Base-by-base conservation (phyloP, 768 basidiomycete species). In the Neoboletus magnificus region DNA sequence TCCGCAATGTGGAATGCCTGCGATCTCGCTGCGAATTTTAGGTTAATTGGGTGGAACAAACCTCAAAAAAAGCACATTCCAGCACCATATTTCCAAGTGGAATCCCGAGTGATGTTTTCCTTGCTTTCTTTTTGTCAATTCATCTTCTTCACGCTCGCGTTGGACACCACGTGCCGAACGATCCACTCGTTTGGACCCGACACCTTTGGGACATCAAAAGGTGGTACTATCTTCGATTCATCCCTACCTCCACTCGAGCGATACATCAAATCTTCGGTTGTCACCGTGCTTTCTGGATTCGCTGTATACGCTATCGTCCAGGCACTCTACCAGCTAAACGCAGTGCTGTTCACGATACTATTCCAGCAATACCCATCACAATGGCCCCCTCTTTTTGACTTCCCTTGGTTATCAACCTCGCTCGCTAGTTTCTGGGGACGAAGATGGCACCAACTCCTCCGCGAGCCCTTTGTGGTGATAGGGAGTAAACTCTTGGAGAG, bases 391-490 rank as follows among this genome's bases (percentile, higher is more conserved):
- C 55, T 82, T 23, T 86, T 87, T 66, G 72, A 80, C 51, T 48
- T 70, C 7, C 88, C 87, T 5, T 88, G 80, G 79, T 40, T 65
- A 10, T 66, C 82, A 0, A 82, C 81, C 4, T 87, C 85, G 5
- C 68, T 89, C n/a, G 67, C 72, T 37, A 78, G 82, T 23, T 81
- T 85, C 55, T 89, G 87, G 88, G 73, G 78, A 4, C 66, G 58
- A 52, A 71, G 79, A 18, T 89, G 87, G 88, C 87, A 89, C 59
- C 86, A 87, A 61, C 57, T 82, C 6, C 85, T 87, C 62, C 77
- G 86, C 11, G 78, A 83, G 43, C 61, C 68, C 36, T 87, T 89
- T 60, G 68, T 85, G 40, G 68, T 65, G 15, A 56, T 82, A 18
- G 86, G 84, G 16, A 72, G 73, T 11, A 72, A 71, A 32, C 81